Conservation (phyloP, 179 eudicot species). For the Vitellaria paradoxa region DNA sequence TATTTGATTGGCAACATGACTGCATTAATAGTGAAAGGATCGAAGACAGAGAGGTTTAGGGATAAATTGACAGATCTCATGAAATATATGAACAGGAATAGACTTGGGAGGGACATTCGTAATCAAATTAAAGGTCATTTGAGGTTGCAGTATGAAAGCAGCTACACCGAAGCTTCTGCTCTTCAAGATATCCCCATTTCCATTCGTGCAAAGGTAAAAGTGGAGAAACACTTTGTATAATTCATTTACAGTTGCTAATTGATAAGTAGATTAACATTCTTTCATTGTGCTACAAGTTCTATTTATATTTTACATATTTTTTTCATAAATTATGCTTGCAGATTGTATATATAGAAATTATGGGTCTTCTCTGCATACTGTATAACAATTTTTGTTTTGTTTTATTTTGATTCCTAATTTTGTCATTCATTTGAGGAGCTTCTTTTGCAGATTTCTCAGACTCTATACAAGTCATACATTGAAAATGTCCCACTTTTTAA, state of each 20-base stretch:
- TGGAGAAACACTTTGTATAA: not conserved
- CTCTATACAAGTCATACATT: conserved; percentile 54
- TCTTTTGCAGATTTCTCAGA: conserved; percentile 69
- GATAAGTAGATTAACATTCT: not conserved
- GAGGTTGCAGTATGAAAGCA: conserved; percentile 85
- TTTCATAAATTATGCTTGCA: not conserved
- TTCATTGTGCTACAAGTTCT: not conserved
- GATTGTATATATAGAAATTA: not conserved
- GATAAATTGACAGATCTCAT: conserved; percentile 86
- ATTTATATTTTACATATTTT: not conserved
- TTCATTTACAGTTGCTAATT: not conserved
- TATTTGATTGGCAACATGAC: conserved; percentile 95
- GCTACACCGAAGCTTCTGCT: conserved; percentile 77
- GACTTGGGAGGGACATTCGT: conserved; percentile 68
- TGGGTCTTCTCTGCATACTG: not conserved
- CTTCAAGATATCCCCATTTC: conserved; percentile 85
- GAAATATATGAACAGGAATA: conserved; percentile 82
- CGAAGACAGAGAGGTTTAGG: conserved; percentile 81
- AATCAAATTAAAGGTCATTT: conserved; percentile 83
- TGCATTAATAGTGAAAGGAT: conserved; percentile 89
- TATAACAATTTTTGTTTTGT: not conserved
- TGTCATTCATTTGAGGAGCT: conserved; percentile 6
- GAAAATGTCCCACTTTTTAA: conserved; percentile 64
- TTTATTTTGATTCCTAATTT: not conserved
- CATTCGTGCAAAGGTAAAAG: conserved; percentile 78